These are phyloP conservation scores for Sporothrix globosa DNA, from an alignment of 2,329 filamentous ascomycete species.

Conservation along the genomic window DNA sequence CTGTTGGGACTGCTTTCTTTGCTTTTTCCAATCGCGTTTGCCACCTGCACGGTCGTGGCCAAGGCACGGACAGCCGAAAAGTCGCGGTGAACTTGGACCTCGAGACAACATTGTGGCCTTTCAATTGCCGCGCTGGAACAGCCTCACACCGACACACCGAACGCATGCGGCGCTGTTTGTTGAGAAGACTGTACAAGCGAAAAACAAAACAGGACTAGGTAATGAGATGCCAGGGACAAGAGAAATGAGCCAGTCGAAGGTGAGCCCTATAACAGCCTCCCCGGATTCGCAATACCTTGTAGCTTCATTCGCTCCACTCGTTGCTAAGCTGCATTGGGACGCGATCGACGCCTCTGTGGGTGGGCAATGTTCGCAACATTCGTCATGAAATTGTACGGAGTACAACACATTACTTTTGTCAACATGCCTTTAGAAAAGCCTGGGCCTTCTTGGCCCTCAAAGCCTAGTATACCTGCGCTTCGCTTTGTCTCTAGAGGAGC, in stretches of 20 bases:
- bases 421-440: neutral
- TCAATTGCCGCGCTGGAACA: neutral
- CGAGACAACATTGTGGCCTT: neutral
- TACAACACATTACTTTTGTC: neutral
- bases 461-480: neutral
- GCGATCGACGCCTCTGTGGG: conserved; percentile 7
- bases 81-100: neutral
- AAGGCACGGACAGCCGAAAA: neutral
- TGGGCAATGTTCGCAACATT: neutral
- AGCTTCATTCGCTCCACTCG: neutral
- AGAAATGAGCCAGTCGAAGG: no score
- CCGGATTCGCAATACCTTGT: neutral
- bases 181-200: neutral
- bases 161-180: neutral
- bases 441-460: neutral
- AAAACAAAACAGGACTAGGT: neutral
- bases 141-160: no score
- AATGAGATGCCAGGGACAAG: no score
- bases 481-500: neutral
- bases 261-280: neutral
- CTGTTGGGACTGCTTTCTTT: conserved; percentile 13
- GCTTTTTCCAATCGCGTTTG: neutral
- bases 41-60: neutral
- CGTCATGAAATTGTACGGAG: neutral
- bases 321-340: neutral